Base-by-base conservation (phyloP, 2,329 filamentous ascomycete species). In the Xylariaceae sp. region DNA sequence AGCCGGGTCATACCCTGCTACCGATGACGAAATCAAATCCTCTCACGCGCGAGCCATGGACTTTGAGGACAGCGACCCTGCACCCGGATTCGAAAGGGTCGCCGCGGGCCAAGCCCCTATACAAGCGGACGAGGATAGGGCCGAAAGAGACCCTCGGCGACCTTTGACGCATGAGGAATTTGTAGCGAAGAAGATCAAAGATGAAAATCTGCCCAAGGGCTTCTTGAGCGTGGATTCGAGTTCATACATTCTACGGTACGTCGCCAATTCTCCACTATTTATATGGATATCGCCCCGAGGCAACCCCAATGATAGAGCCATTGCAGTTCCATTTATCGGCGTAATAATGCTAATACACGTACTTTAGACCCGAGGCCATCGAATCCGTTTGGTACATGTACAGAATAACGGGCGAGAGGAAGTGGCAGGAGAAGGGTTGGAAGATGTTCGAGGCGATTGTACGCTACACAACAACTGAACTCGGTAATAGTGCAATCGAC, bases 331-430 rank as follows among this genome's bases (percentile, higher is more conserved):
- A 3, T 1, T 11, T 37, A 11, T 37, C 8, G 19, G 4, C 32
- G 39, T 29, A 37, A 5, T 26, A 44, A 56, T 49, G 43, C 65
- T 68, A 46, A 65, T 59, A 11, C 11, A 8, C 47, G 4, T 56
- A 60, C 11, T 8, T 12, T 42, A 88, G 87, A 27, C 89, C 89
- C 26, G 90, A 95, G 74, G 89, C 88, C 0, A 91, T 95, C 63
- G 90, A 95, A 66, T 90, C 86, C 0, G 84, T 95, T 11, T 95
- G 90, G 80, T 88, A 91, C 73, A 86, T 95, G 76, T 94, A 95
- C 73, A 88, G 91, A 67, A 89, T 95, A 71, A 95, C 89, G 0
- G 91, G 89, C 47, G 87, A 94, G 60, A 72, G 78, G 1, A 70
- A 72, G 3, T 90, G 89, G 79, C 86, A 87, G 68, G 89, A 95